phyloP scores from a whole-genome alignment of 176 grass and related monocot species.

The sorghum (Sorghum bicolor) region DNA sequence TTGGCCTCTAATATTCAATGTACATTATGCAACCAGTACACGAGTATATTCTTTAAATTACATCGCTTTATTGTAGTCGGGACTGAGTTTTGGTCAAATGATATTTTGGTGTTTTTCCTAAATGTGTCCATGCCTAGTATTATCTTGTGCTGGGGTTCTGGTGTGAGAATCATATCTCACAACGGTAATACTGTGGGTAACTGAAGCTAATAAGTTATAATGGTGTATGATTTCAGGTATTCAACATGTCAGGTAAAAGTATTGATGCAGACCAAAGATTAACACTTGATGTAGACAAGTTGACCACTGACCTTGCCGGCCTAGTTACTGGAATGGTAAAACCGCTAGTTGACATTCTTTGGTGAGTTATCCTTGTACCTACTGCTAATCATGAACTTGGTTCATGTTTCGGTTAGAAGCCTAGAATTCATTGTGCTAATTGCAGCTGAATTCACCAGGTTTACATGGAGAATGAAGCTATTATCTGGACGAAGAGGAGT shows the following conservation, averaged over 20 bases:
- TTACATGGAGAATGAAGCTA: constrained; percentile 99
- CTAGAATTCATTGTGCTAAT: constrained; percentile 23
- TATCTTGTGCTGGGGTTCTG: neutral
- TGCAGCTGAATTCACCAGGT: constrained; percentile 54
- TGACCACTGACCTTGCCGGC: constrained; percentile 89
- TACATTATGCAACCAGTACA: neutral
- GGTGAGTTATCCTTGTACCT: constrained; percentile 52
- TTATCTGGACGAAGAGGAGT: constrained; percentile 93
- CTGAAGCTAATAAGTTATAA: constrained; percentile 13
- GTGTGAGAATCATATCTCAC: constrained; percentile 11
- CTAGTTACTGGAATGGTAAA: constrained; percentile 99
- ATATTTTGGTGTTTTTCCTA: neutral
- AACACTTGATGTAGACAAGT: constrained; percentile 93
- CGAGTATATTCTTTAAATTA: neutral
- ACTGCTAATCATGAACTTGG: neutral
- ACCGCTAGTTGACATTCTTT: constrained; percentile 93
- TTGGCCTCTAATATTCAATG: neutral
- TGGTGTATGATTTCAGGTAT: constrained; percentile 66
- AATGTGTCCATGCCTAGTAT: neutral
- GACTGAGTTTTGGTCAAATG: neutral
- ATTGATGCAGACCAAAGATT: constrained; percentile 97
- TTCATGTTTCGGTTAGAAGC: neutral
- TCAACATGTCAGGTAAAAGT: constrained; percentile 75
- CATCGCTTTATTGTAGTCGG: constrained; percentile 15
- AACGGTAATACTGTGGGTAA: constrained; percentile 3